Base-by-base conservation (phyloP, 2,329 filamentous ascomycete genomes). In the Epichloe hybrida region DNA sequence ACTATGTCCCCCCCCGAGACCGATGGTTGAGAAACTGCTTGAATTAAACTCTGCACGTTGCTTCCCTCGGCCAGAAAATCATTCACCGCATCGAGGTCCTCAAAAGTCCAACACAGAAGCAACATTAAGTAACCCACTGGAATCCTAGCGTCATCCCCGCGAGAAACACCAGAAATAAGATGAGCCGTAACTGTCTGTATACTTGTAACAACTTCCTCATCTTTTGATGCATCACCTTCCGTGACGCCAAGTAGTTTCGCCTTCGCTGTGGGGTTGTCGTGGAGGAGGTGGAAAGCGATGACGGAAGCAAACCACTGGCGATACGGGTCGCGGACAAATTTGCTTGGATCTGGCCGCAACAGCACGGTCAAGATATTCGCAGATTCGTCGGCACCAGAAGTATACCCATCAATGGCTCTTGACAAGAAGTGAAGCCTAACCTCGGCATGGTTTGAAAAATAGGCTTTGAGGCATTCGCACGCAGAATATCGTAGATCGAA, bases 141-240 rank as follows among this genome's bases (percentile, higher is more conserved):
- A 54, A 95, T 77, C 34, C 90, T 79, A 57, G 87, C 79, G 61
- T 97, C 88, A 46, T 89, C 83, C 13, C 78, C 79, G 39, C 83
- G 79, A 58, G 88, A 81, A 15, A 96, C 73, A 4, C 86, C 85
- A 48, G 82, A 80, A 36, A 95, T 79, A n/a, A 98, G 73, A 62
- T 96, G 91, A 4, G 86, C 85, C 8, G 89, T 81, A 53, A 97
- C 78, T 1, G 83, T 85, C 65, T 98, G 93, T 48, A 98, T 88
- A 61, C 88, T 88, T 0, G 91, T 96, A 12, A 98, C 84, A 12
- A 96, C 88, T 66, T 98, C 93, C 69, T 98, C 93, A 4, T 91
- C 93, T 57, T 77, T 87, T 36, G 84, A 83, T 21, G 87, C 86
- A 64, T 97, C 88, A 11, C 93, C 93, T 66, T 97, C 91, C 0